Base-by-base conservation (phyloP, 2,329 filamentous ascomycete species). In the Leptographium procerum region DNA sequence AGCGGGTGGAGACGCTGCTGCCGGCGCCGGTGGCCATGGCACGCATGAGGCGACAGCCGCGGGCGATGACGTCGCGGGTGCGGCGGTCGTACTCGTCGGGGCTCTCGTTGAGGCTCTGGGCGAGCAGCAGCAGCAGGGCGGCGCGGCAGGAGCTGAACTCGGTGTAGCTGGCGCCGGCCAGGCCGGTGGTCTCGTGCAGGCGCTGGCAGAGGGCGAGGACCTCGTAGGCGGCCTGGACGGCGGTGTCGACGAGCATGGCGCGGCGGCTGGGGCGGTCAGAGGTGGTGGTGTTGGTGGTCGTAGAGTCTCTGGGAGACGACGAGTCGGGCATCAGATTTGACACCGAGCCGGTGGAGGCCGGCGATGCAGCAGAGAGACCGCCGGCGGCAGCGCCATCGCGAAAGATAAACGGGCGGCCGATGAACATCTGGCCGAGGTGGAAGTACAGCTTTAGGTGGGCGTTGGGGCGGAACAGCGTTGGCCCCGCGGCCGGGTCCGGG, bases 81-180 rank as follows among this genome's bases (percentile, higher is more conserved):
- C 26, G 34, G 48, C 29, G 7, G 5, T 56, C 54, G 36, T 56
- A 56, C 28, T 56, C 28, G 7, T 55, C 31, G n/a, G 31, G 31
- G 50, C 55, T 28, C 54, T 52, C 48, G 34, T 56, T 34, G 47
- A 59, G 58, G 22, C 61, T 62, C 43, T 62, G 63, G n/a, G 64
- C 63, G 19, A 65, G 60, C 56, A 65, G 58, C 31, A 81, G 78
- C 3, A 81, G 70, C 7, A 81, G 68, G 10, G 79, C 78, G 11
- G 77, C 78, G 48, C 79, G 77, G 55, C 77, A 80, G 3, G 78
- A 77, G 64, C 76, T 79, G 64, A 80, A 81, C 61, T 82, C 79
- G 4, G 77, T 80, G 63, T 81, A 81, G 0, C 77, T 80, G 3
- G 78, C 77, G 33, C 77, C 73, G 7, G 79, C 78, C 56, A 81